Conservation (phyloP, 192 early-diverging fungal species). For the Chytriomyces sp. region DNA sequence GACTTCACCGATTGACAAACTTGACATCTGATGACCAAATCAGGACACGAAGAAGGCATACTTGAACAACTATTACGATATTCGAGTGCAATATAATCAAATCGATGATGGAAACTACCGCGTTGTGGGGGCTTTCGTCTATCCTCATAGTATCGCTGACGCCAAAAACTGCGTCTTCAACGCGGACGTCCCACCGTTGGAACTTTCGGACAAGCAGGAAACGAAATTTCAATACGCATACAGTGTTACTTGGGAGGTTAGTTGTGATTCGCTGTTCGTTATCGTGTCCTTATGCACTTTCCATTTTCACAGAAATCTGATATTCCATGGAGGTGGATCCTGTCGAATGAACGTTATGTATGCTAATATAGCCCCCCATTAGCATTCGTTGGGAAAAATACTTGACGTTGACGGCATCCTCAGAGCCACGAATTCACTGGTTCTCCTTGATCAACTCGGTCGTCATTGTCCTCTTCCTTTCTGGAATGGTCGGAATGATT, state of each 20-base stretch:
- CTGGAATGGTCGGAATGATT: constrained; percentile 63
- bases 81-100: constrained; percentile 70
- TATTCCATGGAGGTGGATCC: constrained; percentile 46
- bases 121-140: constrained; percentile 85
- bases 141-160: constrained; percentile 59
- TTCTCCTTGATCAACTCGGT: constrained; percentile 64
- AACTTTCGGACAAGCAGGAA: constrained; percentile 26
- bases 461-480: constrained; percentile 56
- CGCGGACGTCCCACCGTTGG: constrained; percentile 18
- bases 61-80: constrained; percentile 90
- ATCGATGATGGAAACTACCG: constrained; percentile 60
- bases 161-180: constrained; percentile 17
- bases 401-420: constrained; percentile 25
- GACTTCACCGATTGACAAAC: no score
- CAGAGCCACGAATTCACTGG: constrained; percentile 64
- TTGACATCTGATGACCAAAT: background rate
- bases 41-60: constrained; percentile 32
- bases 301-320: constrained; percentile 30
- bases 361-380: background rate
- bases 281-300: constrained; percentile 5
- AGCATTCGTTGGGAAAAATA: constrained; percentile 39
- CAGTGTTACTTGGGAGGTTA: constrained; percentile 50
- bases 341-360: constrained; percentile 12
- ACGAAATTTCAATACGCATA: constrained; percentile 53
- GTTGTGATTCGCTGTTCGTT: background rate